Conservation (phyloP, 2,329 filamentous ascomycete genomes). For the Cladobotryum mycophilum region DNA sequence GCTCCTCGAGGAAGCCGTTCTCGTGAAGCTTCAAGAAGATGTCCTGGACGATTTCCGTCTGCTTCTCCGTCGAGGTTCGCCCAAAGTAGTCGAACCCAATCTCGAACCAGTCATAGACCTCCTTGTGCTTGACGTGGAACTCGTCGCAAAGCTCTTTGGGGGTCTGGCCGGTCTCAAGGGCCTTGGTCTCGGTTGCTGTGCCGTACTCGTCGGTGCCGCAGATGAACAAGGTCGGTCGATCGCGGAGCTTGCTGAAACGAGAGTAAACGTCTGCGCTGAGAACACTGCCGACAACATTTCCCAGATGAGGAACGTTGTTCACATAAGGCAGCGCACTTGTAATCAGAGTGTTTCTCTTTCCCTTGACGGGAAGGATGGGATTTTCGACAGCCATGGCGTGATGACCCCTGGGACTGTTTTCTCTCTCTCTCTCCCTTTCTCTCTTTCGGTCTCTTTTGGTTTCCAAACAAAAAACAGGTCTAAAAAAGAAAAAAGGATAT, state of each 20-base stretch:
- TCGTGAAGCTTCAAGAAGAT: conserved; percentile 84
- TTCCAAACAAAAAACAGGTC: too few relatives aligned
- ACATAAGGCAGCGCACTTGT: conserved; percentile 85
- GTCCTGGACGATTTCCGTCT: conserved; percentile 87
- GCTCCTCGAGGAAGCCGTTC: conserved; percentile 83
- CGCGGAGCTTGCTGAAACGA: conserved; percentile 73
- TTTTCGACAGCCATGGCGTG: conserved; percentile 10
- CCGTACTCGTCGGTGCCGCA: conserved; percentile 88
- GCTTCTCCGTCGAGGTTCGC: conserved; percentile 79
- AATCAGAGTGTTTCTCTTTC: conserved; percentile 81
- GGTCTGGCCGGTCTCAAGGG: conserved; percentile 77
- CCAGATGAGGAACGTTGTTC: conserved; percentile 73
- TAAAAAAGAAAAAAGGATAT: not conserved
- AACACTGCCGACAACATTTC: conserved; percentile 82
- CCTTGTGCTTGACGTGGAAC: conserved; percentile 84
- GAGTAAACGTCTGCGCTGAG: conserved; percentile 84
- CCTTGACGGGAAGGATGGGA: conserved; percentile 57
- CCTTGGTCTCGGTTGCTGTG: conserved; percentile 93
- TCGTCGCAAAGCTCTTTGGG: conserved; percentile 84
- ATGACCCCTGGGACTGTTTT: not conserved
- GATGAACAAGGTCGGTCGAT: conserved; percentile 72
- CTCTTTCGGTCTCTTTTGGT: not conserved
- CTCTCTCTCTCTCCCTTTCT: not conserved
- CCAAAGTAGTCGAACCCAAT: conserved; percentile 94
- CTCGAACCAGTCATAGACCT: conserved; percentile 93